Percentiles rank a stretch among this genome's conserved stretches.
These are phyloP conservation scores for Termitomyces sp. DNA, from an alignment of 768 basidiomycete genomes.

Conservation along the genomic window DNA sequence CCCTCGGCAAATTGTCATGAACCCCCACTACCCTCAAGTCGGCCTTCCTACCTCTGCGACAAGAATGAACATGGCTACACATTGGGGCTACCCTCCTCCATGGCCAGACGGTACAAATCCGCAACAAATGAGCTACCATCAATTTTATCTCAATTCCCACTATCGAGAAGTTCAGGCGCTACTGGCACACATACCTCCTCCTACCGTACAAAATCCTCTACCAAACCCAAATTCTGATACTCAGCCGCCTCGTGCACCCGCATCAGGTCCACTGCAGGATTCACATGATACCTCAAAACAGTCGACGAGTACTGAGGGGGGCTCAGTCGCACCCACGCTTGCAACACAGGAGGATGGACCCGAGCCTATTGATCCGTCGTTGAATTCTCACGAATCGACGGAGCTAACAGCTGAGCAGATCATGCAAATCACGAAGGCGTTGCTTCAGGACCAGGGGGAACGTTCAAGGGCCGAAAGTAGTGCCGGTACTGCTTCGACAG, in stretches of 20 bases:
- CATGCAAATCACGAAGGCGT: constrained; percentile 28
- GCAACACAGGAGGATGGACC: not conserved
- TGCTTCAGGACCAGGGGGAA: constrained; percentile 31
- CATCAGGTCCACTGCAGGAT: constrained; percentile 5
- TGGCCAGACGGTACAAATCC: constrained; percentile 33
- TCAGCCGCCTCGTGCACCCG: constrained; percentile 3
- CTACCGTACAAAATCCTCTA: constrained; percentile 5
- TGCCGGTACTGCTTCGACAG: constrained; percentile 12
- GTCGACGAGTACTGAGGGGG: not conserved
- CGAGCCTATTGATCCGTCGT: constrained; percentile 23
- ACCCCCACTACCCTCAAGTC: constrained; percentile 41
- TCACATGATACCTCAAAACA: constrained; percentile 4
- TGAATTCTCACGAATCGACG: constrained; percentile 20
- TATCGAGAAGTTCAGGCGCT: constrained; percentile 29
- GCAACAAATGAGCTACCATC: constrained; percentile 33
- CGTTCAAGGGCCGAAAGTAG: constrained; percentile 25
- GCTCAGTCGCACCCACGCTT: not conserved
- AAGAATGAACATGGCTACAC: constrained; percentile 36
- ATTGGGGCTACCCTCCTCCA: constrained; percentile 39
- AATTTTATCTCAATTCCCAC: constrained; percentile 40
- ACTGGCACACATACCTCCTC: constrained; percentile 18
- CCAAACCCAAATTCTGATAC: constrained; percentile 3
- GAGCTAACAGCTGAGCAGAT: constrained; percentile 24
- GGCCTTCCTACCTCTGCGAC: constrained; percentile 55
- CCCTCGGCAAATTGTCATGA: constrained; percentile 35